phyloP scores from a whole-genome alignment of 495 filamentous ascomycete species.

The Aspergillus incahuasiensis region DNA sequence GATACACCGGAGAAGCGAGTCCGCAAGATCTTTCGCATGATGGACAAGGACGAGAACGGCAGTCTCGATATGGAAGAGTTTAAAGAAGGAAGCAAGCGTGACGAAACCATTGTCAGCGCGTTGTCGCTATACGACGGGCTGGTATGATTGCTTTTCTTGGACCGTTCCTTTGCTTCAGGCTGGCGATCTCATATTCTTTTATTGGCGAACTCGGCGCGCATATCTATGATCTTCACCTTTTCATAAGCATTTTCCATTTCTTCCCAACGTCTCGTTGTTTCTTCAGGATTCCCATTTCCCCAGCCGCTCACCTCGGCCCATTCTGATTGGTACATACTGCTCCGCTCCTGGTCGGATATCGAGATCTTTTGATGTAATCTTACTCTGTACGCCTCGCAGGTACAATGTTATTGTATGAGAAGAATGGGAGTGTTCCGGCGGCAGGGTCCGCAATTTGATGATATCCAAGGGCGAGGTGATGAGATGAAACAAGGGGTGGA shows the following conservation, averaged over 20 bases:
- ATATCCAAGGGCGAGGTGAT: background rate
- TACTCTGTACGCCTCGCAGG: background rate
- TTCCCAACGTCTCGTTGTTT: constrained; percentile 1
- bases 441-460: background rate
- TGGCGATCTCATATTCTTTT: constrained; percentile 6
- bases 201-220: constrained; percentile 27
- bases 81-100: constrained; percentile 96
- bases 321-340: constrained; percentile 7
- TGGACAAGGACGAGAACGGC: constrained; percentile 99
- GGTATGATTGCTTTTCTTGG: constrained; percentile 50
- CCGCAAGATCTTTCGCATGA: constrained; percentile 98
- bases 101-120: constrained; percentile 98
- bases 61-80: constrained; percentile 92
- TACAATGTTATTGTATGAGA: constrained; percentile 1
- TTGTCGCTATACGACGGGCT: constrained; percentile 94
- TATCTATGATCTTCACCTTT: constrained; percentile 4
- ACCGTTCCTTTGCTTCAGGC: background rate
- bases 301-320: background rate
- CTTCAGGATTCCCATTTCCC: constrained; percentile 1
- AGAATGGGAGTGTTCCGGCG: background rate
- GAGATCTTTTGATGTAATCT: constrained; percentile 6
- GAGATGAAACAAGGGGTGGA: background rate
- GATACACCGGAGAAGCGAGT: constrained; percentile 99
- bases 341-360: background rate
- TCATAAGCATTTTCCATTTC: background rate